phyloP scores from a whole-genome alignment of 306 rosid genomes.

The Leucaena leucocephala region DNA sequence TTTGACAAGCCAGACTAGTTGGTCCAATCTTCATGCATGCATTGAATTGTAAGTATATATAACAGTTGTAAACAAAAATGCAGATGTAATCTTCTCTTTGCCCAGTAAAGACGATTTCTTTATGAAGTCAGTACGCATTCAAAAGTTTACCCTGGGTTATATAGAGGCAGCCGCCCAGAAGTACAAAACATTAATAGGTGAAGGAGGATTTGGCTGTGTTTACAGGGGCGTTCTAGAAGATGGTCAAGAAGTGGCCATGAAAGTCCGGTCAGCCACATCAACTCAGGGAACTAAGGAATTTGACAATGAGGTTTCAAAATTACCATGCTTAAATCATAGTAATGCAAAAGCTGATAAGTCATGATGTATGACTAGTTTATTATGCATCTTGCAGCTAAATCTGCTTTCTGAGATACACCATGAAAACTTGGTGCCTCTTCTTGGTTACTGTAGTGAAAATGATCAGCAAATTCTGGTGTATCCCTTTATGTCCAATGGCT shows the following conservation, averaged over 20 bases:
- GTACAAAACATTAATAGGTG: constrained; percentile 81
- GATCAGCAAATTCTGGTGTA: constrained; percentile 92
- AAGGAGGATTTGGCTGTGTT: constrained; percentile 94
- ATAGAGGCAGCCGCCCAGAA: constrained; percentile 69
- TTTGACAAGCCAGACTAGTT: constrained; percentile 3
- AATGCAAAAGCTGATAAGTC: neutral
- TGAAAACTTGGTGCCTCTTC: constrained; percentile 93
- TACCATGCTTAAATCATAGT: neutral
- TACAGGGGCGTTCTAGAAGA: constrained; percentile 65
- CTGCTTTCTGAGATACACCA: constrained; percentile 79
- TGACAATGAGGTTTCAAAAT: constrained; percentile 74
- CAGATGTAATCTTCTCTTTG: constrained; percentile 66
- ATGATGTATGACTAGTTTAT: constrained; percentile 38
- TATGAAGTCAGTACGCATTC: constrained; percentile 64
- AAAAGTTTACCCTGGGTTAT: constrained; percentile 59
- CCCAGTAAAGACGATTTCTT: constrained; percentile 70
- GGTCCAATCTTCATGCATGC: neutral
- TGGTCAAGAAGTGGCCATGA: constrained; percentile 87
- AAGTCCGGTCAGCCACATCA: constrained; percentile 87
- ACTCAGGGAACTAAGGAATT: constrained; percentile 93
- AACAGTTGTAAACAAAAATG: constrained; percentile 39
- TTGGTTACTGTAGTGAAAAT: constrained; percentile 78
- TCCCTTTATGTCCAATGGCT: constrained; percentile 93
- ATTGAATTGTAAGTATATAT: neutral
- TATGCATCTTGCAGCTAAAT: constrained; percentile 64